Base-by-base conservation (phyloP, 106 monocot genomes). In the Dactylorhiza incarnata region DNA sequence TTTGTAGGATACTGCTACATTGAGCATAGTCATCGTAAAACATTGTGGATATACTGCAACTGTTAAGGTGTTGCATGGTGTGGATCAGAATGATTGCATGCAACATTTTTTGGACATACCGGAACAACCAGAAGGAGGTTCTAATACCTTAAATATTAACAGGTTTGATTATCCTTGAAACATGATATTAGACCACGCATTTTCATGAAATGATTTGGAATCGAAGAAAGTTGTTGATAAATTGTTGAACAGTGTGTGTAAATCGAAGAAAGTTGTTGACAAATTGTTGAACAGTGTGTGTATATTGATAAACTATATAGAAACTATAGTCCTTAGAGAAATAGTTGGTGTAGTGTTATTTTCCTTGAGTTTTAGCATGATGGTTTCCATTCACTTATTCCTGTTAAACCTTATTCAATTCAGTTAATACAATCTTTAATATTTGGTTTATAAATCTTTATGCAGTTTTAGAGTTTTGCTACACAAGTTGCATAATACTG, bases 61-160 rank as follows among this genome's bases (percentile, higher is more conserved):
- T 51, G 91, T 97, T 53, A 93, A 84, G 48, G 84, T 91, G 71
- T 69, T 78, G 73, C 81, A 73, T 26, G 54, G 78, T 72, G 71
- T 48, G 49, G 78, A 82, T 17, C 49, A 74, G 23, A 76, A 16
- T 59, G 73, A 76, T 23, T 24, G 63, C 72, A 73, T 51, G 6
- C 66, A 50, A 49, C 48, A 72, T 6, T 78, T 77, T 78, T 68
- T 89, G 76, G 83, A 85, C 51, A 75, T 93, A 51, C 85, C 85
- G 56, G 93, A 97, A 48, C 89, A 86, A 47, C 93, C 84, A 73
- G 89, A 93, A 83, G 96, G 96, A 77, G 96, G 96, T 83, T 84
- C 93, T 43, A 85, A 89, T 87, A 85, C 93, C 48, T 83, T 93
- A 68, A 97, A 93, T 71, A 77, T 91, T 25, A 97, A 93, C 86